Base-by-base conservation (phyloP, 352 stramenopile genomes). In the Lagenidium giganteum region DNA sequence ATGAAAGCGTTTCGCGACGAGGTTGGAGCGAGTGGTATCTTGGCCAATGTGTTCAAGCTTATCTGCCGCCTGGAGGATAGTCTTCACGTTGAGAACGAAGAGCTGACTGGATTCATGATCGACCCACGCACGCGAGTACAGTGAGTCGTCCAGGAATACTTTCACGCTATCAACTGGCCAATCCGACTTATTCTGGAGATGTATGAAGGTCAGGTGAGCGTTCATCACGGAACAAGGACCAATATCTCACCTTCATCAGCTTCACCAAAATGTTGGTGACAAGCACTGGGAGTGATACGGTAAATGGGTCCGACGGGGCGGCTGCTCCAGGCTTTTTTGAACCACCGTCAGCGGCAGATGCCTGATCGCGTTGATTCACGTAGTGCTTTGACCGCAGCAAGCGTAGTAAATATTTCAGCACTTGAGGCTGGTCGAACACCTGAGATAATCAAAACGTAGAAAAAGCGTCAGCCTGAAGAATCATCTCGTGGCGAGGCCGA, bases 141-240 rank as follows among this genome's bases (percentile, higher is more conserved):
- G 59, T 4, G 82, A 87, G 55, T 94, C 82, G 30, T 92, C 80
- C 3, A 94, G 51, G 57, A 91, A 94, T 14, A 94, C 82, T 51
- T 92, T 94, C 24, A 91, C 68, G 41, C 74, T 91, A 51, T 94
- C 82, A 18, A 86, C 61, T 13, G 79, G 75, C 79, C 79, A 92
- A 5, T 70, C 63, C 11, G 69, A 42, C 14, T 33, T 44, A 34
- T 79, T 53, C 71, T 87, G 24, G 16, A 30, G 2, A 37, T 34
- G 23, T n/a, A 14, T 16, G 7, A 30, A 37, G 32, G 8, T n/a
- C 28, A 21, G 14, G 5, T 32, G 20, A 11, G 8, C 20, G 22
- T 42, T 21, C 9, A 16, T n/a, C n/a, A n/a, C n/a, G n/a, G n/a
- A n/a, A 41, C 4, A 45, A 7, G 8, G 41, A 33, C 4, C 47